Evolutionary conservation across 2,329 filamentous ascomycete genomes (phyloP).

Genomic region (Pestalotiopsis sp.): DNA sequence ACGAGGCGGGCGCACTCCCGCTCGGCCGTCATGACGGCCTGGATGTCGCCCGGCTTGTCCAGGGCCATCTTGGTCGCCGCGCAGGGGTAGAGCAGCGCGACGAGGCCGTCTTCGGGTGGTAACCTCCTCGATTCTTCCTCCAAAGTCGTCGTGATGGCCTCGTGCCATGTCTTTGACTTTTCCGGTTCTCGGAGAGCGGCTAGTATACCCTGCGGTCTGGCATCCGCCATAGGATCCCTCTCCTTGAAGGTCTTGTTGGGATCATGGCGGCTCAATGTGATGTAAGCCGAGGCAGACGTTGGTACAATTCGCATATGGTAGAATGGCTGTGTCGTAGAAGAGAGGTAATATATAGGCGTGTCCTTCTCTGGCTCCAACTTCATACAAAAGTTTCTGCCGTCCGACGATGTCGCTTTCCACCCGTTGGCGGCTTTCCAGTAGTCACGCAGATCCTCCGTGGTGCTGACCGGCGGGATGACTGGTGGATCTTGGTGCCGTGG

Average conservation of each 20-base stretch:
- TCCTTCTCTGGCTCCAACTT: slow-evolving; percentile 59
- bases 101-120: slow-evolving; percentile 62
- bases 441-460: slow-evolving; percentile 63
- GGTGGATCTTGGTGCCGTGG: slow-evolving; percentile 45
- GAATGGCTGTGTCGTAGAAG: slow-evolving; percentile 64
- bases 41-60: slow-evolving; percentile 61
- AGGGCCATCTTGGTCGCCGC: slow-evolving; percentile 66
- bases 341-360: slow-evolving; percentile 68
- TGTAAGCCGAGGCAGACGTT: slow-evolving; percentile 64
- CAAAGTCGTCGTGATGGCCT: slow-evolving; percentile 60
- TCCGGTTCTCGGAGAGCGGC: slow-evolving; percentile 35
- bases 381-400: slow-evolving; percentile 63
- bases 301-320: slow-evolving; percentile 69
- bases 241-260: slow-evolving; percentile 60
- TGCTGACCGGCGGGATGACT: slow-evolving; percentile 51
- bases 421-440: slow-evolving; percentile 74
- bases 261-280: slow-evolving; percentile 63
- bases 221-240: slow-evolving; percentile 38
- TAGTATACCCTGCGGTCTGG: slow-evolving; percentile 28
- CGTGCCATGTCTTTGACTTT: slow-evolving; percentile 55
- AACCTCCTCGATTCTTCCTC: slow-evolving; percentile 57
- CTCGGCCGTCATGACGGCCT: slow-evolving; percentile 65
- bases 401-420: slow-evolving; percentile 63
- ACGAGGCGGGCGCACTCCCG: slow-evolving; percentile 71
- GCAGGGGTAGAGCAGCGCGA: slow-evolving; percentile 70